Percentiles rank a stretch among this genome's conserved stretches.
Conservation (phyloP, 352 stramenopile species). For the Pythium dissimile region DNA sequence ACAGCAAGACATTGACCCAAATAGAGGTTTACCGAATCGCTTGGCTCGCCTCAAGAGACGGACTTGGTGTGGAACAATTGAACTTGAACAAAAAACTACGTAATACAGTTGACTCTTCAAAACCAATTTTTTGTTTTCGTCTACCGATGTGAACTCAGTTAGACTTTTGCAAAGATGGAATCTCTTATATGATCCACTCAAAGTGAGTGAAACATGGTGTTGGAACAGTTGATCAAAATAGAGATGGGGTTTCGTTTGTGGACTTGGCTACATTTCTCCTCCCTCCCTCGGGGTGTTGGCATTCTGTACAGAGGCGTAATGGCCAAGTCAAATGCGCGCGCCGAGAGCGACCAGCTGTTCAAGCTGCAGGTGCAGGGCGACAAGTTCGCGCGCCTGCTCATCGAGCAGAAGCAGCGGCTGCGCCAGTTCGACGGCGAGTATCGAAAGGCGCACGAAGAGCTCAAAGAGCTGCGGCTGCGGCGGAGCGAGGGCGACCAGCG, state of each 20-base stretch:
- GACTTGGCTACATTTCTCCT: conserved; percentile 16
- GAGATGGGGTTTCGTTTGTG: conserved; percentile 1
- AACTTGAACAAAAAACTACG: too few species aligned
- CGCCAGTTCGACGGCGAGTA: conserved; percentile 65
- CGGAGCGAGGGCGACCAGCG: conserved; percentile 70
- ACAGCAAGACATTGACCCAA: background rate
- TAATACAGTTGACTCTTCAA: too few species aligned
- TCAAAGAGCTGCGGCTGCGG: conserved; percentile 62
- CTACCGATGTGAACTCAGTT: too few species aligned
- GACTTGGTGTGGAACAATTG: too few species aligned
- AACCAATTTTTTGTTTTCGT: too few species aligned
- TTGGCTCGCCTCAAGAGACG: too few species aligned
- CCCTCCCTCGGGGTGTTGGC: too few species aligned
- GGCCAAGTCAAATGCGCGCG: conserved; percentile 60
- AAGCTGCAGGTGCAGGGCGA: conserved; percentile 78
- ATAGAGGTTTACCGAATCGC: too few species aligned
- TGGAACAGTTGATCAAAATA: background rate
- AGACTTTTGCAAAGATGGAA: too few species aligned
- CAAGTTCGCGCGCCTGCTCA: conserved; percentile 68
- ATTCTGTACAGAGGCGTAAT: too few species aligned
- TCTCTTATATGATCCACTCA: too few species aligned
- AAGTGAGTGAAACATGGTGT: too few species aligned
- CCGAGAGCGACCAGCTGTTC: conserved; percentile 79
- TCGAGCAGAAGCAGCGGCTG: conserved; percentile 70
- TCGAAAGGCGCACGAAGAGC: conserved; percentile 61